Percentiles rank a stretch among this genome's conserved stretches.
phyloP scores from a whole-genome alignment of 495 filamentous ascomycete species.

The Podospora pseudoanserina region DNA sequence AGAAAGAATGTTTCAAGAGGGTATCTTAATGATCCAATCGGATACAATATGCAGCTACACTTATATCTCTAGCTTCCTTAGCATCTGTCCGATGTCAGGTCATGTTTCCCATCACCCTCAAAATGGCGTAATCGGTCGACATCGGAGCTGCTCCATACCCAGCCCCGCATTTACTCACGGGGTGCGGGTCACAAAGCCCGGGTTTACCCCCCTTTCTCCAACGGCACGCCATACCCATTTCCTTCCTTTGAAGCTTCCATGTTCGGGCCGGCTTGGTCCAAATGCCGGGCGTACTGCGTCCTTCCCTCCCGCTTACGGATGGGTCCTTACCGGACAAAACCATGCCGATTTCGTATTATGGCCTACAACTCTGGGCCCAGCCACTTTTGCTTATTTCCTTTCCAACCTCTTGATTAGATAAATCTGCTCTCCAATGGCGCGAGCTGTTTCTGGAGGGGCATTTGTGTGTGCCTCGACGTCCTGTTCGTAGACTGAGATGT shows the following conservation, averaged over 20 bases:
- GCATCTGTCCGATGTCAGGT: conserved; percentile 10
- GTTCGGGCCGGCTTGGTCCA: not conserved
- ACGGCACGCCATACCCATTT: not conserved
- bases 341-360: not conserved
- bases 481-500: not conserved
- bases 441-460: not conserved
- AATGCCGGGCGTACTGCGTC: not conserved
- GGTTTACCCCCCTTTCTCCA: not conserved
- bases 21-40: conserved; percentile 5
- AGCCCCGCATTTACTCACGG: conserved; percentile 11
- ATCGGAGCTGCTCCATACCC: conserved; percentile 25
- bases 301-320: not conserved
- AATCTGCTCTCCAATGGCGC: not conserved
- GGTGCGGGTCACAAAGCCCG: conserved; percentile 12
- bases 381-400: not conserved
- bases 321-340: not conserved
- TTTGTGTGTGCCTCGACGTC: not conserved
- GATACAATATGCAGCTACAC: not conserved
- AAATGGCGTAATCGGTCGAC: conserved; percentile 34
- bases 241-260: not conserved
- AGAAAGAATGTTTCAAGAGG: conserved; percentile 7
- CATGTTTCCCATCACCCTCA: conserved; percentile 12
- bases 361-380: not conserved
- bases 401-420: not conserved
- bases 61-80: not conserved